Evolutionary conservation across 495 filamentous ascomycete genomes (phyloP).

Genomic region (Aspergillus olivimuriae): DNA sequence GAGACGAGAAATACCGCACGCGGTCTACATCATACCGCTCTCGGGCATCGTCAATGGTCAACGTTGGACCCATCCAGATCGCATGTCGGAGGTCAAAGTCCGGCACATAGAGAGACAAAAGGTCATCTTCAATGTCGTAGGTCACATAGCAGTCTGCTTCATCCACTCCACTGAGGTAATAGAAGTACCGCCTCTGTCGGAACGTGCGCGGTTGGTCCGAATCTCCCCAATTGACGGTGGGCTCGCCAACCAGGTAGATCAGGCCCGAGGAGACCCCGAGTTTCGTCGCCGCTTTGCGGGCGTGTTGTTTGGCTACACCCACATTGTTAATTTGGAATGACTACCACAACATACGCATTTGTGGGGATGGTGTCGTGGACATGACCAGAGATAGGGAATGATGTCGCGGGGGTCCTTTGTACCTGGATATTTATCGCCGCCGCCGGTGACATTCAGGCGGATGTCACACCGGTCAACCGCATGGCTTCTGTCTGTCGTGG

Average conservation of each 20-base stretch:
- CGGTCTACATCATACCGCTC: slow-evolving; percentile 71
- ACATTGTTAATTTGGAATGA: not conserved
- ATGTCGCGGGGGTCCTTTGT: not conserved
- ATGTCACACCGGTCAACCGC: not conserved
- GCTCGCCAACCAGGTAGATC: slow-evolving; percentile 79
- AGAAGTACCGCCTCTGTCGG: slow-evolving; percentile 86
- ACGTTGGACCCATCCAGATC: slow-evolving; percentile 90
- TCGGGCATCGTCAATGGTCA: slow-evolving; percentile 66
- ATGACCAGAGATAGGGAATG: not conserved
- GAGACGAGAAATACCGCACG: slow-evolving; percentile 56
- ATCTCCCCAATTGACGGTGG: slow-evolving; percentile 67
- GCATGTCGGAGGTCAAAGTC: slow-evolving; percentile 81
- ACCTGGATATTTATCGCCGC: not conserved
- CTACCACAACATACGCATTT: too few species aligned
- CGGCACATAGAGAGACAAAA: slow-evolving; percentile 86
- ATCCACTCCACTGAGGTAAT: slow-evolving; percentile 82
- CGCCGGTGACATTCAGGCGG: not conserved
- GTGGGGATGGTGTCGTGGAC: too few species aligned
- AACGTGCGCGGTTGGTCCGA: slow-evolving; percentile 72
- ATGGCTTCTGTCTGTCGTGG: not conserved
- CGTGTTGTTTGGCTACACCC: slow-evolving; percentile 69
- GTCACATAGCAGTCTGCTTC: slow-evolving; percentile 76
- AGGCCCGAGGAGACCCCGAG: slow-evolving; percentile 57
- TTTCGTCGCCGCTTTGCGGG: slow-evolving; percentile 60
- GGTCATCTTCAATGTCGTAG: slow-evolving; percentile 67